These are phyloP conservation scores for Lactifluus rugatus DNA, from an alignment of 768 basidiomycete species.

Conservation along the genomic window DNA sequence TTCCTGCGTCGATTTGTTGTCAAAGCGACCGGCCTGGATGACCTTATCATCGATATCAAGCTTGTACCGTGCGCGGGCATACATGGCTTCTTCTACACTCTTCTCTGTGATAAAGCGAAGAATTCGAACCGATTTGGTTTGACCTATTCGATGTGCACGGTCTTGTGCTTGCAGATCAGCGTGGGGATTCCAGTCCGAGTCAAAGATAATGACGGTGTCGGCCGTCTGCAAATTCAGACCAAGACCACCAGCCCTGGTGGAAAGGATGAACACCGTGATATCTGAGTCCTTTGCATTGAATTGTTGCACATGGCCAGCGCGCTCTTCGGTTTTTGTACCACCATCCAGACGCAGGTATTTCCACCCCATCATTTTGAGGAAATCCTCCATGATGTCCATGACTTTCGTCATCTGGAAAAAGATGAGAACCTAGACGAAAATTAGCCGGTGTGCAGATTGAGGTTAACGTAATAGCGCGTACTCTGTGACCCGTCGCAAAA, in stretches of 20 bases:
- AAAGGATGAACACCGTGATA: conserved; percentile 86
- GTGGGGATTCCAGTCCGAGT: conserved; percentile 93
- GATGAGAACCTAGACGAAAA: conserved; percentile 64
- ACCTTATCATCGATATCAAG: conserved; percentile 99
- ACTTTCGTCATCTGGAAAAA: conserved; percentile 99
- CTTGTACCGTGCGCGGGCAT: conserved; percentile 89
- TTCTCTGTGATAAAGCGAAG: conserved; percentile 95
- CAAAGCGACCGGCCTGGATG: conserved; percentile 97
- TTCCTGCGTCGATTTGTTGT: conserved; percentile 96
- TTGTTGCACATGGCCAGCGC: conserved; percentile 71
- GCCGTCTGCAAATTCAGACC: conserved; percentile 87
- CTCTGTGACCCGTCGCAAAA: conserved; percentile 84
- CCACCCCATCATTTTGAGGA: conserved; percentile 77
- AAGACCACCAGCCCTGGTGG: conserved; percentile 88
- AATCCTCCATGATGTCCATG: conserved; percentile 98
- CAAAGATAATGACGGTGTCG: conserved; percentile 87
- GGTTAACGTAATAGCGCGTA: conserved; percentile 27
- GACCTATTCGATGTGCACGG: conserved; percentile 99
- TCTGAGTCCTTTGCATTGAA: conserved; percentile 90
- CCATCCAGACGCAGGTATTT: conserved; percentile 91
- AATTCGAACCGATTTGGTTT: conserved; percentile 95
- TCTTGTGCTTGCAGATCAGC: conserved; percentile 99
- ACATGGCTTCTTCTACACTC: conserved; percentile 97
- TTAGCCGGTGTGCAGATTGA: neutral
- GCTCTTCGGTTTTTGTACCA: conserved; percentile 92